These are phyloP conservation scores for Neofusicoccum laricinum DNA, from an alignment of 2,329 filamentous ascomycete genomes.

Conservation along the genomic window DNA sequence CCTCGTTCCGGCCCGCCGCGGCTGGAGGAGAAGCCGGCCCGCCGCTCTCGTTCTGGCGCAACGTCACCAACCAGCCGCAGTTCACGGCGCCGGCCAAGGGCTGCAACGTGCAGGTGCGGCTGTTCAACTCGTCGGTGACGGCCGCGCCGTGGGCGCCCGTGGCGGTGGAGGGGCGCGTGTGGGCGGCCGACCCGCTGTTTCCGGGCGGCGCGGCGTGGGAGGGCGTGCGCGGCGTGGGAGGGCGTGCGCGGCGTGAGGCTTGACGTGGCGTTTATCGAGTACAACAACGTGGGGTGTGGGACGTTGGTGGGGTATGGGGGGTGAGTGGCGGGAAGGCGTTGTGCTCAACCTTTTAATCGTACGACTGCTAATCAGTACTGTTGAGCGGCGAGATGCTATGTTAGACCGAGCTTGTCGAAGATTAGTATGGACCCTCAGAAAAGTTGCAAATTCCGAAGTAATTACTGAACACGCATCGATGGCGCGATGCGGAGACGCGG, in stretches of 20 bases:
- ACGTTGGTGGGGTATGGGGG: slow-evolving; percentile 20
- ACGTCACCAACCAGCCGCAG: slow-evolving; percentile 55
- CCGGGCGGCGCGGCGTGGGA: slow-evolving; percentile 18
- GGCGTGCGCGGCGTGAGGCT: slow-evolving; percentile 37
- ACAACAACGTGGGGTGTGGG: slow-evolving; percentile 32
- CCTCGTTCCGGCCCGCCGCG: slow-evolving; percentile 27
- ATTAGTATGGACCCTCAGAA: no score
- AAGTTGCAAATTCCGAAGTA: no score
- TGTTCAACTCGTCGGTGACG: slow-evolving; percentile 48
- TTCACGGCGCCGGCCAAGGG: slow-evolving; percentile 38
- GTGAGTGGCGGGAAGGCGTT: background rate
- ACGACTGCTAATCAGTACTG: no score
- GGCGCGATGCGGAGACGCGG: no score
- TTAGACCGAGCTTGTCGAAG: no score
- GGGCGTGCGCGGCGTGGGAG: slow-evolving; percentile 28
- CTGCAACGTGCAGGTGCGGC: slow-evolving; percentile 45
- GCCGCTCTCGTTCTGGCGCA: slow-evolving; percentile 45
- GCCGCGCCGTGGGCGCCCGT: slow-evolving; percentile 31
- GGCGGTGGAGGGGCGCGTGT: slow-evolving; percentile 32
- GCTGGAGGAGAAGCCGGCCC: slow-evolving; percentile 28
- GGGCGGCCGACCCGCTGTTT: slow-evolving; percentile 30
- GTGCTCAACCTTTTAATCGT: no score
- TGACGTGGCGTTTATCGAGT: slow-evolving; percentile 41
- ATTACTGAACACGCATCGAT: no score
- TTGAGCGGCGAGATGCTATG: no score